Percentiles rank a stretch among this genome's conserved stretches.
phyloP scores from a whole-genome alignment of 441 rosid genomes.

The Sinapis alba region DNA sequence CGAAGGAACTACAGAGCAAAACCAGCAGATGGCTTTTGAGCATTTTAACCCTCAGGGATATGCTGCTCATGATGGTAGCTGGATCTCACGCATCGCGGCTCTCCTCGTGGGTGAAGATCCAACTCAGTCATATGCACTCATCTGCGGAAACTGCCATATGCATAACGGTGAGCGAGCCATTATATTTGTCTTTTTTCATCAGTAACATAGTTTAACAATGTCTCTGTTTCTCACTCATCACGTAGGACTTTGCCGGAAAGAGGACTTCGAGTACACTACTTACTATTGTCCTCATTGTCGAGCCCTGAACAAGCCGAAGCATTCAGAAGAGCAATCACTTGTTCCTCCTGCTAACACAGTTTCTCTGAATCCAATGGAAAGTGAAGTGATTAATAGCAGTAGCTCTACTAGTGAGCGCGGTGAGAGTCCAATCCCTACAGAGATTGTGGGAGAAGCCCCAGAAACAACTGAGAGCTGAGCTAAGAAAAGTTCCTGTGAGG shows the following conservation, averaged over 20 bases:
- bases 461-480: constrained; percentile 13
- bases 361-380: constrained; percentile 19
- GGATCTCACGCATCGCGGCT: constrained; percentile 89
- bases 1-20: constrained; percentile 49
- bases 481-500: background rate
- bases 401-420: constrained; percentile 28
- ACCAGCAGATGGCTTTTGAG: constrained; percentile 54
- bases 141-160: constrained; percentile 88
- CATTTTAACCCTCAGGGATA: constrained; percentile 59
- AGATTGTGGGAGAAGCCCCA: constrained; percentile 8
- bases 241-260: constrained; percentile 79
- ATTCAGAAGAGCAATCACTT: constrained; percentile 43
- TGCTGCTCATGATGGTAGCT: constrained; percentile 61
- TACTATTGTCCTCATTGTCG: constrained; percentile 90
- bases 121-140: constrained; percentile 81
- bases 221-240: background rate
- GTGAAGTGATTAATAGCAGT: constrained; percentile 23
- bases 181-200: background rate
- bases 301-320: constrained; percentile 68
- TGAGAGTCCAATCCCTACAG: constrained; percentile 26
- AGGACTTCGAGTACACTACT: constrained; percentile 71
- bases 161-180: constrained; percentile 76
- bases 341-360: constrained; percentile 4
- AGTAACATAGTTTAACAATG: background rate
- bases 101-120: constrained; percentile 96